Conservation (phyloP, 257 asterid species). For the Oldenlandia corymbosa region DNA sequence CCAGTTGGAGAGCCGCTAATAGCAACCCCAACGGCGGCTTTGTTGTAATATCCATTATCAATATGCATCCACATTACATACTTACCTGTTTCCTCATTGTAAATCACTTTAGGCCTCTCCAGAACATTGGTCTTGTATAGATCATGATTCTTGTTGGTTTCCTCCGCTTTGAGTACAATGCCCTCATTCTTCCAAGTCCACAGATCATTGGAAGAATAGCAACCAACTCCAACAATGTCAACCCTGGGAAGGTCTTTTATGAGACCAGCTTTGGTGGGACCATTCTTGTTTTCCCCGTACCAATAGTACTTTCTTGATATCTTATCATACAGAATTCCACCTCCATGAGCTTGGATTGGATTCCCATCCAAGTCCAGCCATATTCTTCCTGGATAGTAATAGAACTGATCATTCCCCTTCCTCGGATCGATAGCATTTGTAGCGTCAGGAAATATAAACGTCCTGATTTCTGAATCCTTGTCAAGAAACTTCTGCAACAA, state of each 20-base stretch:
- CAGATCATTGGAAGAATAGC: slow-evolving; percentile 59
- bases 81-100: slow-evolving; percentile 37
- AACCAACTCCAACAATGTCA: slow-evolving; percentile 61
- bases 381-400: slow-evolving; percentile 39
- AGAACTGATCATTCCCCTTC: slow-evolving; percentile 15
- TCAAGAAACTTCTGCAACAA: slow-evolving; percentile 29
- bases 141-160: slow-evolving; percentile 39
- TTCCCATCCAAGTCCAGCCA: slow-evolving; percentile 71
- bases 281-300: slow-evolving; percentile 70
- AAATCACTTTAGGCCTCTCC: slow-evolving; percentile 72
- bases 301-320: slow-evolving; percentile 43
- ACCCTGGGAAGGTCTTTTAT: slow-evolving; percentile 46
- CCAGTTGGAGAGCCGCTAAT: slow-evolving; percentile 49
- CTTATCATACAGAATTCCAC: slow-evolving; percentile 47
- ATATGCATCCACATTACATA: slow-evolving; percentile 81
- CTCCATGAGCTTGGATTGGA: slow-evolving; percentile 76
- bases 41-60: slow-evolving; percentile 46
- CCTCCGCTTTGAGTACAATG: slow-evolving; percentile 42
- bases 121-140: slow-evolving; percentile 48
- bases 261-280: slow-evolving; percentile 36
- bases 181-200: slow-evolving; percentile 68
- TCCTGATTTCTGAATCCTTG: slow-evolving; percentile 24
- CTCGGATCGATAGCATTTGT: slow-evolving; percentile 35
- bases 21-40: slow-evolving; percentile 65
- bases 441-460: slow-evolving; percentile 45